Evolutionary conservation across 2,329 filamentous ascomycete genomes (phyloP).

Genomic region (Fusarium phyllophilum): DNA sequence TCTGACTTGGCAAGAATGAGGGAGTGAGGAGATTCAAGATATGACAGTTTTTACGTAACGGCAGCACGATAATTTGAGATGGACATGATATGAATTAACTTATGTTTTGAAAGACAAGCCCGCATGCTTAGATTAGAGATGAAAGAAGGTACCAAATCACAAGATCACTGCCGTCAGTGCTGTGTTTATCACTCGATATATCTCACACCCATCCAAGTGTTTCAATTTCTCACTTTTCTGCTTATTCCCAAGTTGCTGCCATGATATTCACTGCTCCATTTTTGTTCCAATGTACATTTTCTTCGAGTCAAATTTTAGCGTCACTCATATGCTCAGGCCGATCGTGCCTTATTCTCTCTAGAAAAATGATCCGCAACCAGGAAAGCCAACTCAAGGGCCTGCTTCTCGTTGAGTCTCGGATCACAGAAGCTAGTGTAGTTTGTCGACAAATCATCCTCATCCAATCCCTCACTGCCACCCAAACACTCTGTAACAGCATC

Average conservation of each 20-base stretch:
- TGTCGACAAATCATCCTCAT: conserved; percentile 86
- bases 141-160: conserved; percentile 13
- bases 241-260: neutral
- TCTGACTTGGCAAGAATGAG: conserved; percentile 35
- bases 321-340: neutral
- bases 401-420: conserved; percentile 95
- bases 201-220: neutral
- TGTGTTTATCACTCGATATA: neutral
- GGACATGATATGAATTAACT: conserved; percentile 24
- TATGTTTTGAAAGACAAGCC: conserved; percentile 21
- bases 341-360: conserved; percentile 43
- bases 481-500: conserved; percentile 97
- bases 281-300: neutral
- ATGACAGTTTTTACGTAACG: conserved; percentile 27
- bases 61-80: conserved; percentile 32
- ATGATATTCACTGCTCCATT: neutral
- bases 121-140: conserved; percentile 25
- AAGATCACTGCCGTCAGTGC: neutral
- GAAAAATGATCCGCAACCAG: conserved; percentile 85
- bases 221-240: neutral
- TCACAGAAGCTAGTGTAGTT: conserved; percentile 98
- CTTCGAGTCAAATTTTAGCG: neutral
- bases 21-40: conserved; percentile 21
- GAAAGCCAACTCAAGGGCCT: conserved; percentile 94
- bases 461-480: conserved; percentile 86